phyloP scores from a whole-genome alignment of 306 rosid species.

The Citrullus amarus region DNA sequence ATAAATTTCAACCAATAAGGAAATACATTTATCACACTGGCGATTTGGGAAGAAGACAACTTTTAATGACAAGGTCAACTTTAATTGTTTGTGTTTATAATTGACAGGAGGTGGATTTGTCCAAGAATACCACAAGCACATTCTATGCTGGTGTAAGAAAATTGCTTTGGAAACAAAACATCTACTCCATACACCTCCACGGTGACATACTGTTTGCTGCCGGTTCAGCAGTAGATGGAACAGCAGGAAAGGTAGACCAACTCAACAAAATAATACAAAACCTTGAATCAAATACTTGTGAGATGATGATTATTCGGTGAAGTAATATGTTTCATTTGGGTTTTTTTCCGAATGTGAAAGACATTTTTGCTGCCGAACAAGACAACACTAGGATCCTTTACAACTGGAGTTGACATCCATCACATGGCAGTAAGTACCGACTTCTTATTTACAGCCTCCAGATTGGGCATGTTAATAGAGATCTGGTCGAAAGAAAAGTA shows the following conservation, averaged over 20 bases:
- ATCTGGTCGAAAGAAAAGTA: constrained; percentile 60
- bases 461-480: constrained; percentile 53
- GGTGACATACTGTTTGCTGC: constrained; percentile 53
- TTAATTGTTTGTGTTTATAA: not conserved
- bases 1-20: no score
- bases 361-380: constrained; percentile 52
- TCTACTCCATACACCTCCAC: constrained; percentile 54
- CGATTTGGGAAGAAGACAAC: no score
- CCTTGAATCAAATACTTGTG: not conserved
- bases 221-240: constrained; percentile 63
- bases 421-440: constrained; percentile 52
- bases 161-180: constrained; percentile 66
- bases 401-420: constrained; percentile 63
- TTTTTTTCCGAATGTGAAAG: constrained; percentile 15
- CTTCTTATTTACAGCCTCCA: constrained; percentile 63
- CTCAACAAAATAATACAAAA: not conserved
- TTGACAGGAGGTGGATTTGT: constrained; percentile 77
- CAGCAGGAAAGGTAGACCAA: constrained; percentile 58
- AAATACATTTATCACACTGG: no score
- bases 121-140: constrained; percentile 35
- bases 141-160: constrained; percentile 74
- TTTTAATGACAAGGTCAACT: no score
- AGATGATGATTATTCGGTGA: not conserved
- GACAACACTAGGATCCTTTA: constrained; percentile 51
- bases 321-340: not conserved